Percentiles rank a stretch among this genome's conserved stretches.
Evolutionary conservation across 345 rosid genomes (phyloP).

Genomic region (Mallotus nudiflorus): DNA sequence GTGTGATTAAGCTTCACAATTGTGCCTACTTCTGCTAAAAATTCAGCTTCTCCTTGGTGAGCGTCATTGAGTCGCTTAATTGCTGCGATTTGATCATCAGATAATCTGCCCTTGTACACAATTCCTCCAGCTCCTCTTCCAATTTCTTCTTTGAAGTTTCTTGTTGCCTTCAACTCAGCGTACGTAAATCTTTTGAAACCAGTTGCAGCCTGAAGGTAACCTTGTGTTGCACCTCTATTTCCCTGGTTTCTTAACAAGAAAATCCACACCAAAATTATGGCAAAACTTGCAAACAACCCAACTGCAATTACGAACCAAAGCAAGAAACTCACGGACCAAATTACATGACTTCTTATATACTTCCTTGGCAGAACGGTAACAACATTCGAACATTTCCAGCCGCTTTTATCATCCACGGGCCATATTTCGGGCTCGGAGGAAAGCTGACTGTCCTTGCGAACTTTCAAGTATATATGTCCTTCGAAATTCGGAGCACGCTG

Average conservation of each 20-base stretch:
- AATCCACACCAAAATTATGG: no score
- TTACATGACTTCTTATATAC: background rate
- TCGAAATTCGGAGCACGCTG: background rate
- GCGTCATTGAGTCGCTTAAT: no score
- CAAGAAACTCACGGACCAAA: slow-evolving; percentile 24
- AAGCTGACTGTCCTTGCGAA: background rate
- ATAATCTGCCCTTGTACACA: no score
- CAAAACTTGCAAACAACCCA: no score
- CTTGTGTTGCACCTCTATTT: background rate
- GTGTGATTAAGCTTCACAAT: slow-evolving; percentile 44
- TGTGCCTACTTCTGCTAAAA: no score
- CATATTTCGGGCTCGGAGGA: no score
- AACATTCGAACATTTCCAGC: no score
- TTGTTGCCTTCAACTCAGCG: slow-evolving; percentile 29
- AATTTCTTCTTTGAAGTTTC: no score
- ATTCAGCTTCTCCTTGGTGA: slow-evolving; percentile 36
- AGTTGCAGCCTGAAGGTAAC: slow-evolving; percentile 19
- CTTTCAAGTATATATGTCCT: slow-evolving; percentile 13
- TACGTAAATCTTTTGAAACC: slow-evolving; percentile 31
- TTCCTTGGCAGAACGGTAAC: background rate
- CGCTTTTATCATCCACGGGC: no score
- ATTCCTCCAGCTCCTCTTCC: no score
- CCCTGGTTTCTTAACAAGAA: background rate
- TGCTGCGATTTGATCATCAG: no score
- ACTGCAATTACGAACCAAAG: slow-evolving; percentile 32